phyloP scores from a whole-genome alignment of 192 early-diverging fungal genomes.

The Dissophora globulifera region DNA sequence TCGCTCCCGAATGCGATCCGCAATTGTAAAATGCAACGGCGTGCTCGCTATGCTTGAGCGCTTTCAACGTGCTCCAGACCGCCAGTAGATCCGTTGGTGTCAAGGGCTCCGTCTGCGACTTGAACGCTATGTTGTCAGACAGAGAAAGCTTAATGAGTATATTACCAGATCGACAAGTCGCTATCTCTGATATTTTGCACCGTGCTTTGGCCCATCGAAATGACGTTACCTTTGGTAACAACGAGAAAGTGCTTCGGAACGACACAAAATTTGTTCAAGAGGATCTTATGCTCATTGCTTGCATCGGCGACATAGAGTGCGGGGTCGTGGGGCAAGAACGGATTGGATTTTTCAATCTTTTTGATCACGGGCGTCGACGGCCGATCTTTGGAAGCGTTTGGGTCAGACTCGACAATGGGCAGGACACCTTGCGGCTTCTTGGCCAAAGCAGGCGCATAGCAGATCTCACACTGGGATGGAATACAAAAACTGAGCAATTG shows the following conservation, averaged over 20 bases:
- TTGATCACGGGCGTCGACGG: constrained; percentile 19
- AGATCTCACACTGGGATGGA: constrained; percentile 63
- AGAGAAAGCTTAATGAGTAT: background rate
- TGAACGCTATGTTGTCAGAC: constrained; percentile 54
- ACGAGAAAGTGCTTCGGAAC: constrained; percentile 64
- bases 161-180: background rate
- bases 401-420: constrained; percentile 11
- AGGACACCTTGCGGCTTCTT: constrained; percentile 52
- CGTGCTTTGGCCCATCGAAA: too few species aligned
- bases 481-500: too few species aligned
- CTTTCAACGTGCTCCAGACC: constrained; percentile 48
- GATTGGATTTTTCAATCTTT: constrained; percentile 42
- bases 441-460: constrained; percentile 54
- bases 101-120: constrained; percentile 59
- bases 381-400: background rate
- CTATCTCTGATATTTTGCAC: too few species aligned
- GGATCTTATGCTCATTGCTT: constrained; percentile 50
- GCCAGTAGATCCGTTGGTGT: constrained; percentile 57
- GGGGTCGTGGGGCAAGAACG: constrained; percentile 62
- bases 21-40: constrained; percentile 68
- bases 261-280: constrained; percentile 69
- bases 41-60: constrained; percentile 25
- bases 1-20: constrained; percentile 63
- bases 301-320: constrained; percentile 58
- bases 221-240: constrained; percentile 66